Evolutionary conservation across 768 basidiomycete genomes (phyloP), one percentile per base, ranked within the genome.

Genomic region (Collybiopsis luxurians): DNA sequence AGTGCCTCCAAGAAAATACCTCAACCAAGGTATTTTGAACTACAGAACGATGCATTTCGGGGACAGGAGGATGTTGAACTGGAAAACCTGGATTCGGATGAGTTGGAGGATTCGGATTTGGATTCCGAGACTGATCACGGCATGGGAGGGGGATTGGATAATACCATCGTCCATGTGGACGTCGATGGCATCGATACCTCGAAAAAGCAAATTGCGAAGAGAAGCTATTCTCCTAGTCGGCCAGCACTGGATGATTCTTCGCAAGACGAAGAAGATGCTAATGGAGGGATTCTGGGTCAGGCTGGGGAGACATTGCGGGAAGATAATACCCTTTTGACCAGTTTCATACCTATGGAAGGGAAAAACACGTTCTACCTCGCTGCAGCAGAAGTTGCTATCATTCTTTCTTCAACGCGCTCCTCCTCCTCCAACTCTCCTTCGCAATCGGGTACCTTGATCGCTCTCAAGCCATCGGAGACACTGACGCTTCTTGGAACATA

Each of bases 401-500:
- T 66, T 9, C 55, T 77, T 13, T 19, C 28, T n/a, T 46, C 40
- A 34, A 45, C 50, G 19, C 24, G 4, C 36, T 51, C 28, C 1
- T 12, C 40, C 13, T 34, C 31, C 31, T 34, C 31, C 31, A 34
- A 34, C 31, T 12, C 57, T 12, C 57, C 66, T 15, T 59, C 59
- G 52, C 67, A 61, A 3, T 47, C 62, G 1, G 71, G 72, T 1
- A 70, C 75, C 1, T 55, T 85, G 2, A 50, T 89, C 30, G 63
- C 75, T 2, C 69, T 92, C 10, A 63, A 67, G 4, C 66, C 72
- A 7, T 71, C 69, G 19, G 80, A 90, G 60, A 80, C 80, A 0
- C 63, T 92, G 6, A 78, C 87, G 30, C 66, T 95, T n/a, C 73
- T 89, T 7, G 95, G 95, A 4, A 73, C 77, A 0, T 90, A 84